Conservation (phyloP, 257 asterid genomes). For the Rhazya stricta region DNA sequence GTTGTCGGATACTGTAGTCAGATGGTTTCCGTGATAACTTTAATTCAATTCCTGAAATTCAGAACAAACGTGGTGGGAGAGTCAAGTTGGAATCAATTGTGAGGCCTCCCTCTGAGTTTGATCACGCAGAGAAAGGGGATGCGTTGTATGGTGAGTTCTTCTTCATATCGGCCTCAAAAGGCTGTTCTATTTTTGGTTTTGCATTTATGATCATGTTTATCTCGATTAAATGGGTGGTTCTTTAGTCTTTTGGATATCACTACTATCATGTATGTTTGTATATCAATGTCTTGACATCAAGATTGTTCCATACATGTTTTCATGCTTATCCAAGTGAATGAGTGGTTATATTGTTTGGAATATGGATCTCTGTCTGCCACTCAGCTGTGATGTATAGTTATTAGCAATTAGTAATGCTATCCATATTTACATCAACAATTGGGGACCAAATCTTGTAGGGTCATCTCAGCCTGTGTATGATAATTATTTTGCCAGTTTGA, state of each 20-base stretch:
- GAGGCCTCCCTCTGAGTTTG: conserved; percentile 71
- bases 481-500: background rate
- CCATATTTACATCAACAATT: conserved; percentile 20
- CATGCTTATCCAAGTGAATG: conserved; percentile 21
- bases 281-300: background rate
- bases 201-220: background rate
- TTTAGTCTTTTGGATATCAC: background rate
- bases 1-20: background rate
- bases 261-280: background rate
- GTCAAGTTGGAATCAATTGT: conserved; percentile 65
- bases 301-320: background rate
- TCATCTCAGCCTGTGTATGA: background rate
- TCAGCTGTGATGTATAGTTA: background rate
- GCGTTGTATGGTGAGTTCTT: conserved; percentile 57
- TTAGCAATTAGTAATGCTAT: conserved; percentile 7
- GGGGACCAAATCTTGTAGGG: conserved; percentile 27
- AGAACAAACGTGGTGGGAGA: conserved; percentile 56
- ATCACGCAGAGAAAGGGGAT: conserved; percentile 75
- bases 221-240: no score
- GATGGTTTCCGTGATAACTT: background rate
- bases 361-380: background rate
- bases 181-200: background rate
- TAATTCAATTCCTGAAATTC: background rate
- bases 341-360: conserved; percentile 16
- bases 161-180: background rate